A percentile compares a stretch with the other conserved stretches of the same genome.
Evolutionary conservation across 345 rosid species (phyloP).

Genomic region (Eucalyptus curtisii): DNA sequence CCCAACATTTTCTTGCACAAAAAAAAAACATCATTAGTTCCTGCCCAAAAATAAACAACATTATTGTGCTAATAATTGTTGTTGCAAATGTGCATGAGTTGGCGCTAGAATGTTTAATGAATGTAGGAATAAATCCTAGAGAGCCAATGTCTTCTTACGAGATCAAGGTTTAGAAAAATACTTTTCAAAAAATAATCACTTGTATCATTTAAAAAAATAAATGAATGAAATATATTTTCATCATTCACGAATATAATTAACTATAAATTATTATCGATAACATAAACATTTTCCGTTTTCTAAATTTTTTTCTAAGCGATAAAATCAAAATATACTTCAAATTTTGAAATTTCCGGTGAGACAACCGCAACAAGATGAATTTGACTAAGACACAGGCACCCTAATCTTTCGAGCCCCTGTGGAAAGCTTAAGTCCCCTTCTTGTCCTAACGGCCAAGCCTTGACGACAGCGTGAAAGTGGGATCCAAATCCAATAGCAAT

Average conservation of each 20-base stretch:
- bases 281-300: fast-evolving
- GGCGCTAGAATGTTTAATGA: background rate
- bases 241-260: fast-evolving
- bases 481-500: fast-evolving
- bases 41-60: fast-evolving
- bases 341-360: fast-evolving
- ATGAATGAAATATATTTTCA: too few relatives aligned
- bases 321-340: too few relatives aligned
- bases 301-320: too few relatives aligned
- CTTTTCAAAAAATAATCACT: fast-evolving
- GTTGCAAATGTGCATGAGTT: background rate
- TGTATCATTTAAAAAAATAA: fast-evolving
- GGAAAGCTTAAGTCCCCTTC: fast-evolving
- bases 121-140: background rate
- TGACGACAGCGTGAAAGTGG: background rate
- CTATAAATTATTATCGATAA: fast-evolving
- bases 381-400: fast-evolving
- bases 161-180: too few relatives aligned
- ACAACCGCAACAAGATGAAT: background rate
- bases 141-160: fast-evolving
- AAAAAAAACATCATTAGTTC: background rate
- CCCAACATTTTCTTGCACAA: background rate
- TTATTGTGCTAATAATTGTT: background rate
- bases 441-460: fast-evolving
- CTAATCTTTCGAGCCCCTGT: background rate